These are phyloP conservation scores for Euphorbia tirucalli DNA, from an alignment of 345 rosid genomes.

Conservation along the genomic window DNA sequence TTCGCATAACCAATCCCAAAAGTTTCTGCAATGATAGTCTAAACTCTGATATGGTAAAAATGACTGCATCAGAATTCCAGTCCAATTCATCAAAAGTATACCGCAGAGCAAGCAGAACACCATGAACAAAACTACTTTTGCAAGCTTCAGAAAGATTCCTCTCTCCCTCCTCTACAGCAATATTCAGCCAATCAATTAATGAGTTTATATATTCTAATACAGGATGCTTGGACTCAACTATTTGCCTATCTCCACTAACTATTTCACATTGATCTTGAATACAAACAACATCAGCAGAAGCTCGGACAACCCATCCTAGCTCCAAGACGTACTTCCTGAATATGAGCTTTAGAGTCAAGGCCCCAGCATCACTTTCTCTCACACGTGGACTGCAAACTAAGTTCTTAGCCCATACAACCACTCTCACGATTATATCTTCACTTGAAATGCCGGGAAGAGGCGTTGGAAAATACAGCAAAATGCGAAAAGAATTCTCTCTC, in stretches of 20 bases:
- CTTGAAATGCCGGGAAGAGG: conserved; percentile 90
- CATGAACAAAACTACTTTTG: conserved; percentile 88
- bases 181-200: conserved; percentile 72
- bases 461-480: conserved; percentile 78
- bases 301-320: conserved; percentile 70
- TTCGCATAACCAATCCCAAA: conserved; percentile 64
- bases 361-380: conserved; percentile 98
- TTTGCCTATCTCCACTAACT: conserved; percentile 31
- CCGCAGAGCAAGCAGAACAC: conserved; percentile 74
- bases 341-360: conserved; percentile 74
- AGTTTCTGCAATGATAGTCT: conserved; percentile 66
- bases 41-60: conserved; percentile 64
- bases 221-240: conserved; percentile 39
- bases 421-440: conserved; percentile 58
- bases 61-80: conserved; percentile 70
- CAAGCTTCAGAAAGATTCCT: conserved; percentile 83
- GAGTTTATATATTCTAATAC: conserved; percentile 70
- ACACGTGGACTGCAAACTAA: conserved; percentile 95
- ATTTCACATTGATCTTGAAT: conserved; percentile 38
- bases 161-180: conserved; percentile 70
- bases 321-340: conserved; percentile 89
- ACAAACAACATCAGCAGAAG: conserved; percentile 50
- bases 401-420: conserved; percentile 77
- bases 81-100: conserved; percentile 95
- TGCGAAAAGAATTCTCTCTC: conserved; percentile 84